Percentiles rank a stretch among this genome's conserved stretches.
These are phyloP conservation scores for Verticillium longisporum DNA, from an alignment of 2,329 filamentous ascomycete genomes.

Conservation along the genomic window DNA sequence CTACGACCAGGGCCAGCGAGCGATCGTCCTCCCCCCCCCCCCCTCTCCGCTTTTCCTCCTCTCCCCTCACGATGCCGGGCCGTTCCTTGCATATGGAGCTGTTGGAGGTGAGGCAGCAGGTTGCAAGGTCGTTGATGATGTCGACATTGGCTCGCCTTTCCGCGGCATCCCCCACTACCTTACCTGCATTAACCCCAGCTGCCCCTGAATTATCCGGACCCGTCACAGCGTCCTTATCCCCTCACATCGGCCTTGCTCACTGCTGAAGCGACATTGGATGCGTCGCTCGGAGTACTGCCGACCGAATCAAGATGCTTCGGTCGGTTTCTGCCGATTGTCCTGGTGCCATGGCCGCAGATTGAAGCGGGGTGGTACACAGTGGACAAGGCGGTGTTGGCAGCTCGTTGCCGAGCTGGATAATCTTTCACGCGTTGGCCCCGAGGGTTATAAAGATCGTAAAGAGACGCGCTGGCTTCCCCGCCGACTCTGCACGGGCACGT, in stretches of 20 bases:
- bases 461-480: not conserved
- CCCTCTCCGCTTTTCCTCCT: not conserved
- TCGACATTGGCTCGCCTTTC: not conserved
- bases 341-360: not conserved
- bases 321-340: not conserved
- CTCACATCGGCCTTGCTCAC: not conserved
- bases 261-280: not conserved
- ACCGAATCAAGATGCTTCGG: not conserved
- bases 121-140: not conserved
- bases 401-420: not conserved
- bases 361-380: not conserved
- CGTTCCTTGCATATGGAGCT: not conserved
- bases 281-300: not conserved
- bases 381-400: not conserved
- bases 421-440: too few relatives aligned
- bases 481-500: not conserved
- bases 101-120: not conserved
- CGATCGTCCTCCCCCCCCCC: not conserved
- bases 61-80: not conserved
- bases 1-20: not conserved
- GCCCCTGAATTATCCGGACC: not conserved
- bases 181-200: too few relatives aligned
- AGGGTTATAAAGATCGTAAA: not conserved
- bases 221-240: not conserved
- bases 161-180: not conserved